Evolutionary conservation across 345 rosid species (phyloP), one percentile per base, ranked within the genome.

Genomic region (Linum usitatissimum): DNA sequence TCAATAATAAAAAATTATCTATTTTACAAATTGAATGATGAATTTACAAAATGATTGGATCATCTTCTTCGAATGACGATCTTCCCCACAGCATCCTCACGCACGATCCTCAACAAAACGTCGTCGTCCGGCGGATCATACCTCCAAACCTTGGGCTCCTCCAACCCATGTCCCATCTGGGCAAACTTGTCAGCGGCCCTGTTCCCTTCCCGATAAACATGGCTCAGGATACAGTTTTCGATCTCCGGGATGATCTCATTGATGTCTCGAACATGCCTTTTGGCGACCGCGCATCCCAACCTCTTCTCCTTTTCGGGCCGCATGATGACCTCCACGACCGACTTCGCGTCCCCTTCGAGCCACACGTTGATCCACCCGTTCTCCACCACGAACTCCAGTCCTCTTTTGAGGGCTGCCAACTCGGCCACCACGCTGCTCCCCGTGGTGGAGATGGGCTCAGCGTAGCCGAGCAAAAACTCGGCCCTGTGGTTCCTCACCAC

Each of bases 291-390:
- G 3, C 17, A 45, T 1, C 51, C 3, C 51, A 45, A 13, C 51
- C 17, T 45, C 51, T 13, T 45, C 13, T 15, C 17, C 15, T 45
- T 45, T 4, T 34, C 38, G 51, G 51, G 51, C 51, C 15, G 68
- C 66, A 67, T 60, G 28, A 86, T 73, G 53, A 83, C 75, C 28
- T 88, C 96, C 21, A 91, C 72, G 66, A 86, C 72, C 59, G 81
- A 61, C 70, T 84, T 83, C 23, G 83, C 84, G 54, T 91, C 96
- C 4, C 97, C 94, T 77, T 91, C 96, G 0, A 88, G 84, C 95
- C 98, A 91, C 6, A 88, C 72, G 30, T 81, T 70, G 6, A 59
- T 76, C 96, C 85, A 86, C 0, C 91, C 86, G 39, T 90, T 79
- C 71, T 91, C 96, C 10, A 84, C 68, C n/a, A 76, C 83, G 64